Evolutionary conservation across 2,329 filamentous ascomycete species (phyloP), one percentile per base, ranked within the genome.

Genomic region (Geosmithia morbida): DNA sequence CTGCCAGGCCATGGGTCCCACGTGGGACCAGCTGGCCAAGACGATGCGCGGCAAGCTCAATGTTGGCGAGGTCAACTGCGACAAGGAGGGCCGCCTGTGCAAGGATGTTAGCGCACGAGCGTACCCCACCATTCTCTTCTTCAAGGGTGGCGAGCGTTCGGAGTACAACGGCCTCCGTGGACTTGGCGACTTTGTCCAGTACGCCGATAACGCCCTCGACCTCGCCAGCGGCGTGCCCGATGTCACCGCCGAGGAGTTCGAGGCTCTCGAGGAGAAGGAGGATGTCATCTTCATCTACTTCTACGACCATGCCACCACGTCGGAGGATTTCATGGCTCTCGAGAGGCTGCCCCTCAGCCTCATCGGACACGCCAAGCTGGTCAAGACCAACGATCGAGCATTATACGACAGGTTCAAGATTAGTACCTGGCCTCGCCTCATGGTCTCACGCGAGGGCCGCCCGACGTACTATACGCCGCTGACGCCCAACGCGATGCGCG

Each of bases 281-380:
- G 89, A 97, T 51, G 92, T 98, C 51, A 83, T 97, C 48, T 98
- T 98, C 64, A 69, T 95, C 54, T 98, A 97, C 69, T 94, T 97
- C 65, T 98, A 96, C 65, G 92, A 98, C 60, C 82, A 94, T 55
- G 92, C 92, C 13, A 96, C 90, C 2, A 94, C 88, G 0, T 81
- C 74, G 42, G 92, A 98, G 65, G 92, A 98, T 60, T 95, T 98
- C 59, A 72, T 75, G 55, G 89, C 90, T 19, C 70, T 98, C 42
- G 87, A 97, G 52, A 81, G 88, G 40, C 69, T 98, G 30, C 87
- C 87, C 16, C 72, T 97, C 48, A 89, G 81, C 62, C 74, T 98
- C 49, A 87, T 98, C 50, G 92, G 90, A 30, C 88, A 87, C 59
- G 92, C 87, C 26, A 92, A 86, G 62, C 71, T 98, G 46, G 89